Evolutionary conservation across 495 filamentous ascomycete species (phyloP).

Genomic region (Delitschia confertaspora): DNA sequence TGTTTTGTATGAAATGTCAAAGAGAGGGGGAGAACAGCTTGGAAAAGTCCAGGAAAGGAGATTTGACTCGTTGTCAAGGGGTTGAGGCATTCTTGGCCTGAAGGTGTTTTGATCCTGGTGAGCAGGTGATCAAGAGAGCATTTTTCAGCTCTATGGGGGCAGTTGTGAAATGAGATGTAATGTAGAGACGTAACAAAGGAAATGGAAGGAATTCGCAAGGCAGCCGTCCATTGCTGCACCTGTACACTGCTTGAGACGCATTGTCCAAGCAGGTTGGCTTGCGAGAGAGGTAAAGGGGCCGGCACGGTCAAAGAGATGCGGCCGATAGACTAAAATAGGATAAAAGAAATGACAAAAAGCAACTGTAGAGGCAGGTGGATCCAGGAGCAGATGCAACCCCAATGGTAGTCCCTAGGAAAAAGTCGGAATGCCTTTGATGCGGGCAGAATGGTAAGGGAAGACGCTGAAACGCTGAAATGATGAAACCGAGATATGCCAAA

Average conservation of each 20-base stretch:
- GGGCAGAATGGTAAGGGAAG: conserved; percentile 13
- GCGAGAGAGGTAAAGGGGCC: conserved; percentile 1
- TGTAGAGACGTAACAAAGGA: conserved; percentile 17
- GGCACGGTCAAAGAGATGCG: too few relatives aligned
- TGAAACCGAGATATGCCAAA: conserved; percentile 11
- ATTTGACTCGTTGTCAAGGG: background rate
- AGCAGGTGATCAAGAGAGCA: conserved; percentile 9
- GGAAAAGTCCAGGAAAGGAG: background rate
- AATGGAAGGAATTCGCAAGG: conserved; percentile 17
- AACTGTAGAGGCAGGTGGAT: too few relatives aligned
- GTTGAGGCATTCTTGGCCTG: background rate
- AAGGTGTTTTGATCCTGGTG: background rate
- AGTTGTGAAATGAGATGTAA: conserved; percentile 5
- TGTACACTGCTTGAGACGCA: conserved; percentile 6
- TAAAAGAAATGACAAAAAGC: background rate
- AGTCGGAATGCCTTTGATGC: conserved; percentile 6
- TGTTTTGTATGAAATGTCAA: background rate
- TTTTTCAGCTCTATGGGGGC: conserved; percentile 18
- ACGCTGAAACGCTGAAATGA: conserved; percentile 26
- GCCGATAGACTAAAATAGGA: too few relatives aligned
- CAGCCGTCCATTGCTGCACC: conserved; percentile 14
- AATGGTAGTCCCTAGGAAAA: too few relatives aligned
- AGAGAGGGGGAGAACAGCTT: background rate
- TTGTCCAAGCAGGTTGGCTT: conserved; percentile 5
- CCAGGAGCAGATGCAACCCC: too few relatives aligned